Evolutionary conservation across 2,329 filamentous ascomycete genomes (phyloP).

Genomic region (Cordyceps fumosorosea): DNA sequence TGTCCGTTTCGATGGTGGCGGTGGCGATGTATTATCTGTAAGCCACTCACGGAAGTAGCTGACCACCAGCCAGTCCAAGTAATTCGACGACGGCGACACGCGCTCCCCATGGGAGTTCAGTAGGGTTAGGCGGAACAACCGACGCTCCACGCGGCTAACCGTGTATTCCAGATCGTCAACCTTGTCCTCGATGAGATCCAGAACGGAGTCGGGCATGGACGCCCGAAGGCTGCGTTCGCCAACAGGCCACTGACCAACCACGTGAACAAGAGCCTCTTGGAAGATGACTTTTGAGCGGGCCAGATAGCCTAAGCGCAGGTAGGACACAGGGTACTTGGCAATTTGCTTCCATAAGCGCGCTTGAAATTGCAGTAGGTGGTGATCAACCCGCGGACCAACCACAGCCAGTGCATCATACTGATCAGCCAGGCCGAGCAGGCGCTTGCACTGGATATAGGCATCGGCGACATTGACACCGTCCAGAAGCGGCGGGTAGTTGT

Average conservation of each 20-base stretch:
- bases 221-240: conserved; percentile 71
- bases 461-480: conserved; percentile 85
- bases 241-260: conserved; percentile 88
- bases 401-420: conserved; percentile 88
- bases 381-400: conserved; percentile 83
- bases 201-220: conserved; percentile 64
- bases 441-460: conserved; percentile 91
- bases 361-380: conserved; percentile 89
- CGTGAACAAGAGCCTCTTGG: conserved; percentile 82
- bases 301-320: conserved; percentile 82
- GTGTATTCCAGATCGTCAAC: conserved; percentile 84
- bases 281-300: conserved; percentile 79
- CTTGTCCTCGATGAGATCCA: conserved; percentile 92
- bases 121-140: conserved; percentile 74
- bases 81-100: conserved; percentile 70
- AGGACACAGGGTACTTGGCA: conserved; percentile 89
- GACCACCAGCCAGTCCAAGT: conserved; percentile 84
- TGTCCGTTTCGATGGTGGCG: conserved; percentile 30
- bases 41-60: conserved; percentile 89
- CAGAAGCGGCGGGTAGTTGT: conserved; percentile 79
- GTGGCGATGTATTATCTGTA: conserved; percentile 78
- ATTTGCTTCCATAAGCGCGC: conserved; percentile 92
- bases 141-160: conserved; percentile 71
- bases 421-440: conserved; percentile 80
- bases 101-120: conserved; percentile 75